Evolutionary conservation across 2,329 filamentous ascomycete species (phyloP), one percentile per base, ranked within the genome.

Genomic region (Epichloe sp.): DNA sequence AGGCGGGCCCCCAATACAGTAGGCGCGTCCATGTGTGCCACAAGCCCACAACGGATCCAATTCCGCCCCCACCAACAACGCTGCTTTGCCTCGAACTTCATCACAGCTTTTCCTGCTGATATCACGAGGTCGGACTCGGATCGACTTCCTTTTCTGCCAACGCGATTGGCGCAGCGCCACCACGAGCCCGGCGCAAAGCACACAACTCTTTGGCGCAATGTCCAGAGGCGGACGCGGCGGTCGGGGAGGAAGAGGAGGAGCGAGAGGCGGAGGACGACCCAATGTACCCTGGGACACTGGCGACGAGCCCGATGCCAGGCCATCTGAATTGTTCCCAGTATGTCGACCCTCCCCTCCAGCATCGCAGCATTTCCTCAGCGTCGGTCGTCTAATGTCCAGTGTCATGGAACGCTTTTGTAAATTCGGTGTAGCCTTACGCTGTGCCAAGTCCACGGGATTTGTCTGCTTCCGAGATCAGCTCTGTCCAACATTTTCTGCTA

Each of bases 241-340:
- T 37, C 71, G 77, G 48, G 73, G 74, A 47, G 72, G 69, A 41
- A 68, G 73, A 53, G 73, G 74, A 50, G 73, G 73, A 45, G 67
- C 68, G n/a, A 62, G 73, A 48, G 69, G 67, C 45, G 69, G 72
- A 44, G 70, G 73, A 45, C 63, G 70, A 17, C 71, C 70, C 11
- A 70, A 71, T 31, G 68, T 78, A 50, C 72, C 77, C 0, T 80
- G 77, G 73, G 72, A 73, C 44, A 70, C 65, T 17, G 68, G 72
- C 41, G 75, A 78, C 55, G 78, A 80, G 56, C 73, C 76, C 8
- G 76, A 79, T 60, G 72, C 72, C 48, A 70, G 75, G 35, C 78
- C 78, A 6, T 76, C 75, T n/a, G 78, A 81, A 56, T 72, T 78
- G 10, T 81, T 81, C 54, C 78, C 78, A 0, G 77, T 79, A 63